Evolutionary conservation across 2,329 filamentous ascomycete species (phyloP).

Genomic region (Ophiocordyceps unilateralis): DNA sequence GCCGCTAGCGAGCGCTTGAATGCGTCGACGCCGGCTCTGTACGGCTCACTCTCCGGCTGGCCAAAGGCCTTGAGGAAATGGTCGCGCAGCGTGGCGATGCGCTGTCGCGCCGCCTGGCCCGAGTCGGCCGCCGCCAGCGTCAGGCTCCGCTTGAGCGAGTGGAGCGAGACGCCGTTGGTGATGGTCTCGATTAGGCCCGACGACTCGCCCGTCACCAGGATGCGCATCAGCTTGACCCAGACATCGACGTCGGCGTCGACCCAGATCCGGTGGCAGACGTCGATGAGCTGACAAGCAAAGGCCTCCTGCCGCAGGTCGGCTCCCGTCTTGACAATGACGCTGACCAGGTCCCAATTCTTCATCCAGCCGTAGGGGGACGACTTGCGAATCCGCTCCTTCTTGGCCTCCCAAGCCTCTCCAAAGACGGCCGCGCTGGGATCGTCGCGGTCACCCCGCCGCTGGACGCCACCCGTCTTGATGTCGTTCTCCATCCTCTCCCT

Average conservation of each 20-base stretch:
- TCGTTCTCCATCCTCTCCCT: conserved; percentile 81
- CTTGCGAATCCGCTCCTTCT: conserved; percentile 68
- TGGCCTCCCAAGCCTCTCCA: conserved; percentile 71
- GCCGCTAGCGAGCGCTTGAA: conserved; percentile 71
- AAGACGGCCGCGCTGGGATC: conserved; percentile 76
- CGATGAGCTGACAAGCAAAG: conserved; percentile 72
- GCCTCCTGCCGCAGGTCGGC: conserved; percentile 71
- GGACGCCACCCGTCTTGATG: conserved; percentile 69
- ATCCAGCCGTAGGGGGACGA: conserved; percentile 77
- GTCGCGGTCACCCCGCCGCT: conserved; percentile 65
- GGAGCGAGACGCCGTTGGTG: conserved; percentile 73
- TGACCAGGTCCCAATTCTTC: conserved; percentile 79
- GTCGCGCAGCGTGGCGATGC: conserved; percentile 65
- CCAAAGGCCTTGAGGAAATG: conserved; percentile 73
- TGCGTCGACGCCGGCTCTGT: conserved; percentile 55
- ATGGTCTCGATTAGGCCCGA: conserved; percentile 78
- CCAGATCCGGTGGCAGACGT: conserved; percentile 70
- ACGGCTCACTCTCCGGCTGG: conserved; percentile 47
- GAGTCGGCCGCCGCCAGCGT: conserved; percentile 59
- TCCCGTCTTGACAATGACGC: conserved; percentile 76
- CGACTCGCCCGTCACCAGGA: conserved; percentile 69
- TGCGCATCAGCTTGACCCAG: conserved; percentile 83
- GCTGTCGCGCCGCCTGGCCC: conserved; percentile 53
- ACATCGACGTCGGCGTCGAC: conserved; percentile 55
- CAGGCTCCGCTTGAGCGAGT: conserved; percentile 67